Conservation (phyloP, 768 basidiomycete genomes). For the Kwoniella dejecticola region DNA sequence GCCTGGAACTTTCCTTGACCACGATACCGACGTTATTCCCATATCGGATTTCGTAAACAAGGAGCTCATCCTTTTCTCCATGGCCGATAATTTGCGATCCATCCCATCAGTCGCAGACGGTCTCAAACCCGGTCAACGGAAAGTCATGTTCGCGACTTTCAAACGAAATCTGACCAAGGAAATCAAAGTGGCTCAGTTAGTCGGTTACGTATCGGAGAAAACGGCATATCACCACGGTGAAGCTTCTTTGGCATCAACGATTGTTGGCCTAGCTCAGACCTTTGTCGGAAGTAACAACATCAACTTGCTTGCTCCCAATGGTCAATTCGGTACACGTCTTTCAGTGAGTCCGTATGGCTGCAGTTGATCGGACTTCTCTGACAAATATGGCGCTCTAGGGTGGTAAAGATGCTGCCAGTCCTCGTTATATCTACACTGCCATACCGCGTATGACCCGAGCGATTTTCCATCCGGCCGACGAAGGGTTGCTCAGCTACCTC, state of each 20-base stretch:
- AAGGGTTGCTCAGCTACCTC: slow-evolving; percentile 77
- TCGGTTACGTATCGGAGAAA: slow-evolving; percentile 91
- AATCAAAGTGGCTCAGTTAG: slow-evolving; percentile 91
- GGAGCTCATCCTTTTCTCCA: slow-evolving; percentile 96
- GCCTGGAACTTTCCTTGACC: slow-evolving; percentile 93
- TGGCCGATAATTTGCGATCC: slow-evolving; percentile 98
- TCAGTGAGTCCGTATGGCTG: slow-evolving; percentile 25
- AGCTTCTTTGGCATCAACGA: slow-evolving; percentile 78
- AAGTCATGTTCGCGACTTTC: slow-evolving; percentile 95
- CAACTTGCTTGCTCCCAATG: slow-evolving; percentile 80
- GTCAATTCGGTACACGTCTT: slow-evolving; percentile 89
- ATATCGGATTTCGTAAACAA: slow-evolving; percentile 96
- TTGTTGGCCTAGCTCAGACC: slow-evolving; percentile 89
- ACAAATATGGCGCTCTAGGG: no score
- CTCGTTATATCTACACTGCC: slow-evolving; percentile 92
- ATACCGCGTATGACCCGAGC: slow-evolving; percentile 71
- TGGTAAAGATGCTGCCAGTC: slow-evolving; percentile 94
- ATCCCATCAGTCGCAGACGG: slow-evolving; percentile 94
- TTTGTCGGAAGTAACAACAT: slow-evolving; percentile 95
- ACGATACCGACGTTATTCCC: slow-evolving; percentile 79
- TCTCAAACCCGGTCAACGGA: slow-evolving; percentile 94
- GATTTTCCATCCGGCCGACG: slow-evolving; percentile 80
- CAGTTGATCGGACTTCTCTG: no score
- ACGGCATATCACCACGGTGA: slow-evolving; percentile 98
- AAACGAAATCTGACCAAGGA: slow-evolving; percentile 89